phyloP scores from a whole-genome alignment of 2,329 filamentous ascomycete genomes.

The Pseudodiploospora longispora region DNA sequence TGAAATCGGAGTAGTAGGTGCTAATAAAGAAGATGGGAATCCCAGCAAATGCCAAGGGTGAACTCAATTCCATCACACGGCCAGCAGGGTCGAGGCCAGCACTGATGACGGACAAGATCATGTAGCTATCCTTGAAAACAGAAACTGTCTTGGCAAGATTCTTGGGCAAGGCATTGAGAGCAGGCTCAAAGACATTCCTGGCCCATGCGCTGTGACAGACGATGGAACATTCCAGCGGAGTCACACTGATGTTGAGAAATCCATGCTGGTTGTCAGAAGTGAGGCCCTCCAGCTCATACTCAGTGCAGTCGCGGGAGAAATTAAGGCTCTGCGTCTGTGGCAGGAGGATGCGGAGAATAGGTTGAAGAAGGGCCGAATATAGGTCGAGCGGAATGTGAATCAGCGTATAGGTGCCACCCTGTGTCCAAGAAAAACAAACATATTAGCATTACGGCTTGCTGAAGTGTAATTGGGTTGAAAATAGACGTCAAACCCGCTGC shows the following conservation, averaged over 20 bases:
- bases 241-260: conserved; percentile 91
- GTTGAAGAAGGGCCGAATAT: conserved; percentile 71
- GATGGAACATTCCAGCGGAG: conserved; percentile 84
- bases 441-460: too few relatives aligned
- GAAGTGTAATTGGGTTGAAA: too few relatives aligned
- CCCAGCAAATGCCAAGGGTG: conserved; percentile 80
- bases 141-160: conserved; percentile 49
- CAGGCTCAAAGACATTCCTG: conserved; percentile 64
- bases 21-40: conserved; percentile 99
- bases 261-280: conserved; percentile 52
- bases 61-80: conserved; percentile 84
- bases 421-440: conserved; percentile 13
- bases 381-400: conserved; percentile 82
- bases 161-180: conserved; percentile 55
- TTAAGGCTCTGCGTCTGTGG: conserved; percentile 45
- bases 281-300: conserved; percentile 37
- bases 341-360: conserved; percentile 77
- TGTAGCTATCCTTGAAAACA: conserved; percentile 76
- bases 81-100: conserved; percentile 87
- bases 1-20: conserved; percentile 96
- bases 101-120: conserved; percentile 82
- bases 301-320: conserved; percentile 26
- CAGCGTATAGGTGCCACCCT: conserved; percentile 82
- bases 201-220: conserved; percentile 76
- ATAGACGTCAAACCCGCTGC: too few relatives aligned